These are phyloP conservation scores for Phyllosticta citribraziliensis DNA, from an alignment of 2,329 filamentous ascomycete genomes.

Conservation along the genomic window DNA sequence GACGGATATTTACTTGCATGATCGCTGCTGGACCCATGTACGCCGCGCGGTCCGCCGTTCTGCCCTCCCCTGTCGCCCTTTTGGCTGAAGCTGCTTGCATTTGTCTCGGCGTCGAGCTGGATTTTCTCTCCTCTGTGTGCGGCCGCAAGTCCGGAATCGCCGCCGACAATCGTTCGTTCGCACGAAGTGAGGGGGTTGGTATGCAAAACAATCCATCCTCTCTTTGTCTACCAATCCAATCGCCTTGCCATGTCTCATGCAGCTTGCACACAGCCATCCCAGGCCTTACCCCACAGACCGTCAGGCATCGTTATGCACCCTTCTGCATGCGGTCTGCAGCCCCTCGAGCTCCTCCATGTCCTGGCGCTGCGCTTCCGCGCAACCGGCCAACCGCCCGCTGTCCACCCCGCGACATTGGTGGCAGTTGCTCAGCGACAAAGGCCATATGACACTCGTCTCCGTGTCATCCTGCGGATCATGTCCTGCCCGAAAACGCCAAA, in stretches of 20 bases:
- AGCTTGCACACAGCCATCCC: slow-evolving; percentile 8
- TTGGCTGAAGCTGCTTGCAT: background rate
- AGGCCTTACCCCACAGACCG: slow-evolving; percentile 4
- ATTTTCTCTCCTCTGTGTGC: background rate
- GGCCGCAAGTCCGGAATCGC: background rate
- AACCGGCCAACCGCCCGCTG: slow-evolving; percentile 1
- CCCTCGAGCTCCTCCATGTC: background rate
- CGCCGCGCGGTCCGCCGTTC: background rate
- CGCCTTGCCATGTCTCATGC: background rate
- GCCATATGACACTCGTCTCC: background rate
- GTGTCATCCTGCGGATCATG: slow-evolving; percentile 3
- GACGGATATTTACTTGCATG: background rate
- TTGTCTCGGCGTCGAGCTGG: background rate
- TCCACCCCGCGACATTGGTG: background rate
- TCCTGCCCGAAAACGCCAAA: background rate
- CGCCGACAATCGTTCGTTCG: background rate
- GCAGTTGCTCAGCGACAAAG: background rate
- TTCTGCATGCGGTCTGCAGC: slow-evolving; percentile 8
- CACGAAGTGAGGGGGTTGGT: slow-evolving; percentile 5
- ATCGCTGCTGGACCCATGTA: background rate
- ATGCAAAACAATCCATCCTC: slow-evolving; percentile 9
- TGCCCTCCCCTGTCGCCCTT: background rate
- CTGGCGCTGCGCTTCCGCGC: background rate
- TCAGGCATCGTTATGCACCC: background rate
- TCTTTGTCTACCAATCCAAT: slow-evolving; percentile 6